Evolutionary conservation across 352 stramenopile species (phyloP), one percentile per base, ranked within the genome.

Genomic region (Pythium oligandrum): DNA sequence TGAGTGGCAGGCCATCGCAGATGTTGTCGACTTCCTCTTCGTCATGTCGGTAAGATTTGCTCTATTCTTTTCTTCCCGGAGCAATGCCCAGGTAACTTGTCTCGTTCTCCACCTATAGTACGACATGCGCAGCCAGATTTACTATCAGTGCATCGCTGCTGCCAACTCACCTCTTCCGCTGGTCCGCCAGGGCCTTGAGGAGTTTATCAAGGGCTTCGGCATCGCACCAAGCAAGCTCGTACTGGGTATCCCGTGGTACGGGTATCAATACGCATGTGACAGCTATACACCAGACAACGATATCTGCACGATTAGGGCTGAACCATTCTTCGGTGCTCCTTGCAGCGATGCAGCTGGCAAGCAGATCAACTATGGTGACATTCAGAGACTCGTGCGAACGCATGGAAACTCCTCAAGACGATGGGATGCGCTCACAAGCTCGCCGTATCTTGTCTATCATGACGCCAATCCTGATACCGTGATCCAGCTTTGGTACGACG

Each of bases 81-180:
- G 3, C 46, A 4, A 31, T 4, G 9, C 40, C n/a, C 33, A 3
- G 5, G 1, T 46, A 11, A 37, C 12, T 35, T 45, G 38, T 12
- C 33, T 31, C 17, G 45, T 36, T 46, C 4, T 6, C 33, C 32
- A 12, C 11, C 12, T n/a, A n/a, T 43, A 87, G 68, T 97, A 97
- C 61, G 90, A 97, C 59, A 96, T 94, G 73, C 83, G 82, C 34
- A 95, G 83, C 53, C 89, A 97, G 75, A 85, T 97, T 44, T 96
- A 94, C 58, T 83, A 95, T 49, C 70, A 77, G 55, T 97, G 90
- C 63, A 57, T 97, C 40, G 88, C 86, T 1, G 65, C 66, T 10
- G 83, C 90, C 36, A 97, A 97, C 60, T 81, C 88, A 3, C 88
- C 90, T 0, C 66, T 78, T 10, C 66, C 78, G 30, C 70, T 90